phyloP scores from a whole-genome alignment of 352 stramenopile species.

The Paralagenidium karlingii region DNA sequence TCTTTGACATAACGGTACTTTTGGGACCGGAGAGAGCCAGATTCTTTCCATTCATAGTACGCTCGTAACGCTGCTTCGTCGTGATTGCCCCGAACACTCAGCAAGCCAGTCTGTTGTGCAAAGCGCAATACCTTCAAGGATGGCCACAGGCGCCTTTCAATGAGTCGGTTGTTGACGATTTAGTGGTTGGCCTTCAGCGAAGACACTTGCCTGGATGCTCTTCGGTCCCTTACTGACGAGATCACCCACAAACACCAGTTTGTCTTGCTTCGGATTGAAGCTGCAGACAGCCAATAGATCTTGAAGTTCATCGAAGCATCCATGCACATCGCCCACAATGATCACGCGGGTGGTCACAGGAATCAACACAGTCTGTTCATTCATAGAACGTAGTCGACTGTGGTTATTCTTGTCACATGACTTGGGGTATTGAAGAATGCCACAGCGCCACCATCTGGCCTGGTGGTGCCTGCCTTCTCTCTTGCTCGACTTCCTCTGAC shows the following conservation, averaged over 20 bases:
- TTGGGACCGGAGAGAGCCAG: background rate
- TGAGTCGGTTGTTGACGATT: background rate
- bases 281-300: conserved; percentile 27
- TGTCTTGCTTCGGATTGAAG: conserved; percentile 41
- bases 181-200: background rate
- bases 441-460: too few relatives aligned
- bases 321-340: conserved; percentile 87
- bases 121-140: conserved; percentile 66
- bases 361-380: too few relatives aligned
- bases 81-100: conserved; percentile 72
- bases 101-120: conserved; percentile 25
- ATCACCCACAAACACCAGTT: conserved; percentile 84
- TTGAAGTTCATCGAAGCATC: conserved; percentile 79
- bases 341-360: too few relatives aligned
- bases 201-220: conserved; percentile 26
- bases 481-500: too few relatives aligned
- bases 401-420: too few relatives aligned
- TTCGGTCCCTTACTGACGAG: conserved; percentile 89
- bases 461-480: too few relatives aligned
- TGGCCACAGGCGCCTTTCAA: background rate
- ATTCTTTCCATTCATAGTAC: conserved; percentile 35
- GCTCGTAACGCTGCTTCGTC: conserved; percentile 55
- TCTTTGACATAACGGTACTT: conserved; percentile 64
- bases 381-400: too few relatives aligned
- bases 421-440: too few relatives aligned